Evolutionary conservation across 805 yeast genomes (phyloP).

Genomic region (Barnettozyma vustinii): DNA sequence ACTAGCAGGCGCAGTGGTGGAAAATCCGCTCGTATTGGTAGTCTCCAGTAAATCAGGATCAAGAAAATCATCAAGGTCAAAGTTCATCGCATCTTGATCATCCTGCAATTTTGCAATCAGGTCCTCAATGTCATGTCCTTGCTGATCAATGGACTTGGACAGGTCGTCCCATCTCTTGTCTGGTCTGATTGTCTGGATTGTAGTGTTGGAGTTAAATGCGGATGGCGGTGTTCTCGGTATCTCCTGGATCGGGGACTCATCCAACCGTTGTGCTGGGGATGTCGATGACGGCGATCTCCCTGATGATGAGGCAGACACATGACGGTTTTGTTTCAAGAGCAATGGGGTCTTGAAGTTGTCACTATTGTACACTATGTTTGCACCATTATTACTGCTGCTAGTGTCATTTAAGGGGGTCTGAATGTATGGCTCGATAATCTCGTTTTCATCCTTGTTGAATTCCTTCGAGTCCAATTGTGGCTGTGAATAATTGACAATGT

Average conservation of each 20-base stretch:
- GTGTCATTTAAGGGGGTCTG: not conserved
- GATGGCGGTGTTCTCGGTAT: slow-evolving; percentile 2
- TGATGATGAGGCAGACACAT: slow-evolving; percentile 10
- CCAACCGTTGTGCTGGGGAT: not conserved
- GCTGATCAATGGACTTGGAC: slow-evolving; percentile 1
- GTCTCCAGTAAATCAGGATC: not conserved
- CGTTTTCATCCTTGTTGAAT: slow-evolving; percentile 6
- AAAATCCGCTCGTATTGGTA: not conserved
- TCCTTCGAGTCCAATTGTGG: slow-evolving; percentile 8
- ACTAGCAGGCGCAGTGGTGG: not conserved
- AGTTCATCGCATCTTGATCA: not conserved
- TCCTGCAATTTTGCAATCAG: not conserved
- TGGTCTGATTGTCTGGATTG: not conserved
- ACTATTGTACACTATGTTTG: slow-evolving; percentile 1
- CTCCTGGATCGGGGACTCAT: slow-evolving; percentile 1
- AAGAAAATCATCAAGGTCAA: slow-evolving; percentile 1
- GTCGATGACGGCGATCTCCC: slow-evolving; percentile 1
- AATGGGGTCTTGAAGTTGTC: slow-evolving; percentile 17
- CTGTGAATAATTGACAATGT: slow-evolving; percentile 1
- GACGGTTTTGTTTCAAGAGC: slow-evolving; percentile 18
- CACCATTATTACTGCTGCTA: not conserved
- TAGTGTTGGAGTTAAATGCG: not conserved
- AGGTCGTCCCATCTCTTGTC: slow-evolving; percentile 1
- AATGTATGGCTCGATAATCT: not conserved
- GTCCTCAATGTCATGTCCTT: slow-evolving; percentile 4